Evolutionary conservation across 345 rosid genomes (phyloP), one percentile per base, ranked within the genome.

Genomic region (rapeseed (Brassica napus)): DNA sequence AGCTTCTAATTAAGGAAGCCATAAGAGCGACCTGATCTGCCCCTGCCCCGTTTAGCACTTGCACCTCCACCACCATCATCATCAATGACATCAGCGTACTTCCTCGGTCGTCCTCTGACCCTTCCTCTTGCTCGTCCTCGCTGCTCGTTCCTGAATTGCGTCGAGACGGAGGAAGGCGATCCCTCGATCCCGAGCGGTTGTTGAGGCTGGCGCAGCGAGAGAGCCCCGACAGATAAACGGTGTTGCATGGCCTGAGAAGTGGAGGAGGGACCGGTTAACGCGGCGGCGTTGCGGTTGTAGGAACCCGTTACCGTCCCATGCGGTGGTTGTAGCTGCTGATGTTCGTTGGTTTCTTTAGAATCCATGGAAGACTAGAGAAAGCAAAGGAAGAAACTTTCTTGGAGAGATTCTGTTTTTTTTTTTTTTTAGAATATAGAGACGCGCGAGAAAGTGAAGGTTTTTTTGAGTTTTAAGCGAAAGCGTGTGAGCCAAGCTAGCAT

Each of bases 1-100:
- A 93, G 87, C 84, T 95, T 98, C 79, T 81, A 88, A 75, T 90
- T 95, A 52, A 88, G 93, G 8, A 97, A 85, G 39, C 99, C 98
- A 8, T 97, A 94, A 7, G 98, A 96, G 81, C 99, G 78, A 58
- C 99, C 99, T 7, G 23, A 21, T 21, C 97, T 81, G 49, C 49
- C 4, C 8, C 49, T 37, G 63, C 85, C 83, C 64, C 85, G 86
- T 85, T 95, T 95, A 18, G 76, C 68, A 5, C 72, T 68, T 37
- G 72, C 80, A 18, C 83, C 77, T 26, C 73, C 79, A 32, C 80
- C 82, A 0, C 66, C 77, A 5, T 81, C 84, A 69, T 63, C 83
- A 6, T 92, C 96, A 87, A 89, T 93, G 91, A 8, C 97, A 12
- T 86, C 99, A 37, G 42, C 42, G 8, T 37, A 37, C 49, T 11